Evolutionary conservation across 1,284 basidiomycete genomes (phyloP), one percentile per base, ranked within the genome.

Genomic region (Termitomyces sp.): DNA sequence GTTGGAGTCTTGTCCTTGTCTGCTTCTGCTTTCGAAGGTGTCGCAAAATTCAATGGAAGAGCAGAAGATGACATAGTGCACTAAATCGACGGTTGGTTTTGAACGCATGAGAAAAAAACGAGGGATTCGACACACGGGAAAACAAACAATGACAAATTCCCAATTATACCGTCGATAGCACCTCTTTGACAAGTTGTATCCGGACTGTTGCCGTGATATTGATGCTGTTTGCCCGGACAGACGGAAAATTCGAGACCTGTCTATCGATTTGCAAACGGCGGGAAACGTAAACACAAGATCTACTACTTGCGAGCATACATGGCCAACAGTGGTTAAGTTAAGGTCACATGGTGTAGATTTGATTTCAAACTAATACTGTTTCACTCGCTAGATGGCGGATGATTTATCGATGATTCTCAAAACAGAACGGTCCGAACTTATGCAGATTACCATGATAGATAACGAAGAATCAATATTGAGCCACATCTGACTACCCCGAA

Each of bases 1-100:
- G 75, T 71, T 30, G 79, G 78, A 17, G 78, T 80, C 61, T 72
- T 78, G 50, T 78, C 72, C 54, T 71, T 75, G 42, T 79, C 74
- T 40, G 60, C 61, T 17, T 77, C 72, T 10, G 68, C 57, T 59
- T 78, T 79, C 0, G 73, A 75, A 33, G 81, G 79, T 0, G 81
- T 82, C 38, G 79, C 73, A 24, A 78, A 74, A n/a, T 83, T 83
- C 57, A 83, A 70, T 17, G 81, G 81, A 26, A 79, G 72, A 41
- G 82, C 82, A 55, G 78, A 75, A 26, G 77, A 73, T 46, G 74
- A 65, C 71, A 68, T 68, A 28, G 42, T 17, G 3, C 9, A 30
- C 3, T 9, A 50, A 13, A 39, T 24, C 9, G n/a, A n/a, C n/a
- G n/a, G n/a, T n/a, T n/a, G 46, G 46, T 19, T 47, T 44, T 3